A percentile compares a stretch with the other conserved stretches of the same genome.
Conservation (phyloP, 2,329 filamentous ascomycete species). For the Albophoma yamanashiensis region DNA sequence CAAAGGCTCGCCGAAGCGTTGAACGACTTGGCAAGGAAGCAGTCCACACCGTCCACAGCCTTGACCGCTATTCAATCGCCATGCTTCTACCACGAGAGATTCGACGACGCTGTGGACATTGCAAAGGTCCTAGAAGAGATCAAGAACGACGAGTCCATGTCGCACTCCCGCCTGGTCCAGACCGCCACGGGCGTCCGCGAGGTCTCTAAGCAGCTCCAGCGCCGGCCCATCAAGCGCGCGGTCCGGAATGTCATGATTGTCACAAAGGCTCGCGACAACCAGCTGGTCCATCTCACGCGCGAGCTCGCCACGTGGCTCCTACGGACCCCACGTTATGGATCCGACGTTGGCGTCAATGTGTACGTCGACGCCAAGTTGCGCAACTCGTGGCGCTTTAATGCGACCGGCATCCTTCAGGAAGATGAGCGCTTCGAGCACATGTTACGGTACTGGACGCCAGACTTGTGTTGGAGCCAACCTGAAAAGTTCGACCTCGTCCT, state of each 20-base stretch:
- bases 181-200: constrained; percentile 92
- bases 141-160: constrained; percentile 77
- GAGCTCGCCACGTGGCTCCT: constrained; percentile 85
- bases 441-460: constrained; percentile 92
- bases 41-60: constrained; percentile 23
- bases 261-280: constrained; percentile 93
- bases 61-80: constrained; percentile 71
- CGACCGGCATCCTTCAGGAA: constrained; percentile 58
- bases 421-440: constrained; percentile 70
- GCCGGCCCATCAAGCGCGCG: constrained; percentile 81
- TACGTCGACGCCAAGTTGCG: constrained; percentile 96
- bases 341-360: constrained; percentile 84
- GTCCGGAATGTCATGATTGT: constrained; percentile 97
- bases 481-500: constrained; percentile 94
- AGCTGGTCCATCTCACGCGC: constrained; percentile 77
- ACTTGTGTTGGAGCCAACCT: constrained; percentile 86
- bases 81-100: constrained; percentile 96
- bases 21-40: constrained; percentile 37
- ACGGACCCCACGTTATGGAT: constrained; percentile 79
- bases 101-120: constrained; percentile 92
- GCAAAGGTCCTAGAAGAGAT: constrained; percentile 94
- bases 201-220: constrained; percentile 89
- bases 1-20: constrained; percentile 55
- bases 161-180: constrained; percentile 87
- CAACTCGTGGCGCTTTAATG: constrained; percentile 79